Base-by-base conservation (phyloP, 768 basidiomycete genomes). In the Galerina sulciceps region DNA sequence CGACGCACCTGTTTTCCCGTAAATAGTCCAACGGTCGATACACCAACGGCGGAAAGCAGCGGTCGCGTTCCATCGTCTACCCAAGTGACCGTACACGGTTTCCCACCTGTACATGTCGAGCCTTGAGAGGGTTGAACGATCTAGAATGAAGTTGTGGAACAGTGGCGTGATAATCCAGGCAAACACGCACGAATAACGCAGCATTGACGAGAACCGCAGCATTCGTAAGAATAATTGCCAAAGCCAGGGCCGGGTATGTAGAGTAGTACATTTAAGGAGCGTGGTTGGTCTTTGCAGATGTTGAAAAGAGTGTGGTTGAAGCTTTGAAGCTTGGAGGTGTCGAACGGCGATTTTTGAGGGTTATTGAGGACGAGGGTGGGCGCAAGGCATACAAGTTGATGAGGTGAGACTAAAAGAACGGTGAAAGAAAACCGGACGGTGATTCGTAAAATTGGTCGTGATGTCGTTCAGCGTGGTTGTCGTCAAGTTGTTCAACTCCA, bases 41-140 rank as follows among this genome's bases (percentile, higher is more conserved):
- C 68, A 3, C 88, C 88, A 47, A 91, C 80, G 35, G 65, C 57
- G 6, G 73, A 41, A n/a, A 81, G 61, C 15, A 84, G 68, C 3
- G 90, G 90, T 1, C 55, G 37, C 10, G 59, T 38, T 15, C 89
- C 89, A 60, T 92, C 76, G 54, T 93, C 90, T 1, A 84, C 58
- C 89, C 89, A 92, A 44, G 76, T 56, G 6, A 91, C 78, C 0
- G 67, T 70, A 71, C 86, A 89, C 6, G 79, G 59, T 60, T 83
- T 69, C 10, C 84, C 86, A 22, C 75, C 90, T 38, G 73, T 73
- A 67, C 86, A 90, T 20, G 71, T 73, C 10, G 80, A 74, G 50
- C 73, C 62, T 53, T 67, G 61, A 10, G 70, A 60, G 31, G 89
- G 86, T 43, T 66, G 17, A 54, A 67, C 48, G 46, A 70, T 58